Evolutionary conservation across 1,284 basidiomycete genomes (phyloP).

Genomic region (Rhodotorula sp.): DNA sequence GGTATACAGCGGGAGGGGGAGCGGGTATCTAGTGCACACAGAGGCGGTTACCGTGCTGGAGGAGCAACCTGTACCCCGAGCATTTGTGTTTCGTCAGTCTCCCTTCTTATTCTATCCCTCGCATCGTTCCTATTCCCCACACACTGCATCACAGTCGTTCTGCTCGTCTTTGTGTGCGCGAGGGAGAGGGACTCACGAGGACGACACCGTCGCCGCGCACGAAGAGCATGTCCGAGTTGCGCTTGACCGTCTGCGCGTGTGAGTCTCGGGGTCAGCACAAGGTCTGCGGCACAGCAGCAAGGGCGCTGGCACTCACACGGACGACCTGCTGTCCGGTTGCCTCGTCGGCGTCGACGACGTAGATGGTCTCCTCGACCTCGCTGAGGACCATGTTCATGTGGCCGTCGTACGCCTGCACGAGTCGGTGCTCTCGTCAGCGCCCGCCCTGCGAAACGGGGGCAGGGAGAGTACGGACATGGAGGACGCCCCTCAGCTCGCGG

Average conservation of each 20-base stretch:
- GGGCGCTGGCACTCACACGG: conserved; percentile 46
- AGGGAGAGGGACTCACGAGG: conserved; percentile 23
- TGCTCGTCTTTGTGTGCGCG: background rate
- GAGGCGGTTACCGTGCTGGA: conserved; percentile 25
- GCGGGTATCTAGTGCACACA: background rate
- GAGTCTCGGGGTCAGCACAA: no score
- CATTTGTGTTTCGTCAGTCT: background rate
- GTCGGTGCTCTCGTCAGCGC: accelerated
- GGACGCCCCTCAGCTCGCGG: conserved; percentile 83
- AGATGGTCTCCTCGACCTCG: conserved; percentile 94
- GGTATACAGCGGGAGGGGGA: conserved; percentile 5
- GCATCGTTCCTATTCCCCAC: background rate
- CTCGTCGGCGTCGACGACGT: conserved; percentile 71
- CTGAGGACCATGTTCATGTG: conserved; percentile 98
- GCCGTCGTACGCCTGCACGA: conserved; percentile 87
- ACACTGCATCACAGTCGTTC: background rate
- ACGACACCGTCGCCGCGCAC: conserved; percentile 81
- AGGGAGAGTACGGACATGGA: conserved; percentile 69
- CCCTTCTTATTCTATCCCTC: background rate
- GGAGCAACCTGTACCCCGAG: conserved; percentile 35
- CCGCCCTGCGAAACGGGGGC: background rate
- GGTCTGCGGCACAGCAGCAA: no score
- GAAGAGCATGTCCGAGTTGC: conserved; percentile 97
- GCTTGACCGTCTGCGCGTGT: conserved; percentile 72
- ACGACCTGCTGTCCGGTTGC: conserved; percentile 54